Evolutionary conservation across 208 protist genomes (phyloP), one percentile per base, ranked within the genome.

Genomic region (Kentomonas sorsogonicus): DNA sequence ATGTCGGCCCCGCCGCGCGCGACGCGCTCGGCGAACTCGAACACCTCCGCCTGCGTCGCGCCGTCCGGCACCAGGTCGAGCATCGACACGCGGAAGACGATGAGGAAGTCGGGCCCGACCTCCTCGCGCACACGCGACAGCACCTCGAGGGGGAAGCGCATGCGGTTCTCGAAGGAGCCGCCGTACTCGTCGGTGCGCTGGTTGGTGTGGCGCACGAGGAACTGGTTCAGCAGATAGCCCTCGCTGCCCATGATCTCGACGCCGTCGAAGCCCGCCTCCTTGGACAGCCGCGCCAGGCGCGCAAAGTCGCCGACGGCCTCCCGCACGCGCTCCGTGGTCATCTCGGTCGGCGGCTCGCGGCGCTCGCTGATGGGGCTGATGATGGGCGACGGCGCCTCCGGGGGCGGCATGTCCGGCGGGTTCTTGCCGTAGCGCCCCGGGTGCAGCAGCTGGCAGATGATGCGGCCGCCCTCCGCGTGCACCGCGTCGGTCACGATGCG

Each of bases 221-320:
- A 97, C 54, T 95, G 67, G 69, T 94, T 93, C 45, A 97, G 71
- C 18, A 97, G 65, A 53, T 95, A 94, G 16, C 89, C 91, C 52
- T 95, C 84, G 26, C 70, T 81, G 9, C 72, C 87, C 79, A 94
- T 93, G 40, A 94, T 74, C 70, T 97, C 91, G 1, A 97, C 88
- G 23, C 86, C 91, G 74, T 96, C 91, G 59, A 91, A 95, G 22
- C 88, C 86, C 1, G 79, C 86, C 25, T 74, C 61, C 54, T 77
- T 50, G 1, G 86, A 86, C 5, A 92, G 52, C 18, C 29, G 27
- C 1, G 84, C 81, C 0, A 70, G 63, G 4, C 38, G 47, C 34
- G 43, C 69, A 65, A 78, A 93, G 57, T 90, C 63, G 18, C 65
- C 53, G 29, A 92, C 78, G n/a, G 86, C 92, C 40, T 63, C 43